Evolutionary conservation across 768 basidiomycete genomes (phyloP).

Genomic region (Boletus vermiculosoides): DNA sequence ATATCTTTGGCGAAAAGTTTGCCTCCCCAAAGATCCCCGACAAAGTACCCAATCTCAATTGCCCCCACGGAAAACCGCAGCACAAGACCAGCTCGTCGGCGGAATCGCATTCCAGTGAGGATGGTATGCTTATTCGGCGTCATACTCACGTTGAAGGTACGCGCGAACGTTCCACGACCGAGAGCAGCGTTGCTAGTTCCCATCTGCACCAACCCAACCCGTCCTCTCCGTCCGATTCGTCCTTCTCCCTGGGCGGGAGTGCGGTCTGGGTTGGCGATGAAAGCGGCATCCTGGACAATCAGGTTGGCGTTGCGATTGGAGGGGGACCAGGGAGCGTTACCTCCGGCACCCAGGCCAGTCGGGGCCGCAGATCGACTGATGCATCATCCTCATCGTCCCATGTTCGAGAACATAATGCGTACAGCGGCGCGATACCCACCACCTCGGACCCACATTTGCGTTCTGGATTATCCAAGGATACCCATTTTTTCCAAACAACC

Average conservation of each 20-base stretch:
- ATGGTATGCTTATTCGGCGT: slow-evolving; percentile 52
- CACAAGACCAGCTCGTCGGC: slow-evolving; percentile 49
- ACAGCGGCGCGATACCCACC: slow-evolving; percentile 38
- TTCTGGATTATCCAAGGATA: slow-evolving; percentile 70
- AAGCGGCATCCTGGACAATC: slow-evolving; percentile 48
- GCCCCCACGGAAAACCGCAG: slow-evolving; percentile 35
- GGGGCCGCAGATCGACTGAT: slow-evolving; percentile 66
- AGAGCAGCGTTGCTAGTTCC: slow-evolving; percentile 36
- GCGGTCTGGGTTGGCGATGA: slow-evolving; percentile 86
- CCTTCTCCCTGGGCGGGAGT: slow-evolving; percentile 76
- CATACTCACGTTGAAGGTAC: slow-evolving; percentile 29
- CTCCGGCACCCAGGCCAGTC: slow-evolving; percentile 45
- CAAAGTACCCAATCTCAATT: not conserved
- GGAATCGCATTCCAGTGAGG: slow-evolving; percentile 69
- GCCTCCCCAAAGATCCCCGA: slow-evolving; percentile 28
- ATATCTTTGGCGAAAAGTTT: slow-evolving; percentile 89
- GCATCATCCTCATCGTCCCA: slow-evolving; percentile 70
- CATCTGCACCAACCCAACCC: slow-evolving; percentile 34
- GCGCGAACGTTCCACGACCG: slow-evolving; percentile 41
- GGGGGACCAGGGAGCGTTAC: slow-evolving; percentile 46
- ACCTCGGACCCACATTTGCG: slow-evolving; percentile 48
- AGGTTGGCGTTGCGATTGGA: slow-evolving; percentile 39
- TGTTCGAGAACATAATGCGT: slow-evolving; percentile 41
- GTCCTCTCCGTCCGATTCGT: slow-evolving; percentile 66
- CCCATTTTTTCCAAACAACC: slow-evolving; percentile 88